Base-by-base conservation (phyloP, 768 basidiomycete genomes). In the Coprinellus aureogranulatus region DNA sequence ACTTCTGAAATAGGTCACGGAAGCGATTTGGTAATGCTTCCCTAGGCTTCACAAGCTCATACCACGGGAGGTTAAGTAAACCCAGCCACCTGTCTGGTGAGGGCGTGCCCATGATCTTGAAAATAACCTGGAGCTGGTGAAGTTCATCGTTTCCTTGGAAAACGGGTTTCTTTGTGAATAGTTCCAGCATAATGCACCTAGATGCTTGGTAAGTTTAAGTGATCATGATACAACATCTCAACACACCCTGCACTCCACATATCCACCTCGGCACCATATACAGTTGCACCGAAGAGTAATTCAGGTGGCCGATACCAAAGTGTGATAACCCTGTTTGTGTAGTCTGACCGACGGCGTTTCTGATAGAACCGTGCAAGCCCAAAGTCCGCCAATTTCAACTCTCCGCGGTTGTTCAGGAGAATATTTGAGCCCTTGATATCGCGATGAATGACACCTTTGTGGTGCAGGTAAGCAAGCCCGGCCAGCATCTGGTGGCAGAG, bases 351-450 rank as follows among this genome's bases (percentile, higher is more conserved):
- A 47, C 92, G 80, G 6, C 90, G 86, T 70, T 95, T 96, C 71
- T 94, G 89, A 73, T 96, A 99, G 70, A 98, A 92, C 51, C 97
- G 83, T 8, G 97, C 97, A 16, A 99, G 81, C 42, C 97, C 97
- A 71, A 99, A 99, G 74, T 99, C 97, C 9, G 84, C 97, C 18
- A 99, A 82, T 74, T 98, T 98, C 58, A 99, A 81, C 71, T 96
- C 92, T 5, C 97, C 97, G 47, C 80, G 81, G 54, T 90, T 90
- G 65, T 92, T 94, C 59, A 99, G 78, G 25, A 99, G 77, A 65
- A 99, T 99, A 68, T 99, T 99, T 4, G 95, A 97, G 20, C 97
- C 96, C 71, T 99, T 99, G 74, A 99, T 94, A 72, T 99, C 97
- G 20, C 97, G 88, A 70, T 99, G 97, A 55, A 99, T 91, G 60